Evolutionary conservation across 805 yeast genomes (phyloP).

Genomic region (Limtongozyma cylindracea): DNA sequence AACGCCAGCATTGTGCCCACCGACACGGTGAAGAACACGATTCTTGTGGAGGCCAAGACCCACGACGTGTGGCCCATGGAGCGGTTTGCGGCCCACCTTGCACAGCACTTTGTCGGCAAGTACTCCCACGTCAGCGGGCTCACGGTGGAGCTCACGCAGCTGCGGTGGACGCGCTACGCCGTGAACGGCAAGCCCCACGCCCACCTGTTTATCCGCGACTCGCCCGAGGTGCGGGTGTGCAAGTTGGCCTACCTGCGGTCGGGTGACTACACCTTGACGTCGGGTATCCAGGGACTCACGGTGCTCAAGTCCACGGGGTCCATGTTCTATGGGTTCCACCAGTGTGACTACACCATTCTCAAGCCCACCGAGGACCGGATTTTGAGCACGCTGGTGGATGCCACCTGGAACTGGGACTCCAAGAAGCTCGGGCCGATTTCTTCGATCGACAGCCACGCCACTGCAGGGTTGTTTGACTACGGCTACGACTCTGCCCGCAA

Average conservation of each 20-base stretch:
- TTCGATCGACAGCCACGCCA: slow-evolving; percentile 26
- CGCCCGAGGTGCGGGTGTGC: slow-evolving; percentile 55
- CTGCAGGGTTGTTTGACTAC: slow-evolving; percentile 35
- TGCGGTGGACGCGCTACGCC: slow-evolving; percentile 53
- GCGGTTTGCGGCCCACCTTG: slow-evolving; percentile 67
- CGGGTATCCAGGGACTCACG: slow-evolving; percentile 55
- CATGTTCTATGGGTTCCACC: slow-evolving; percentile 71
- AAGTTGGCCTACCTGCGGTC: slow-evolving; percentile 21
- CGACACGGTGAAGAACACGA: slow-evolving; percentile 80
- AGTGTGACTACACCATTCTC: slow-evolving; percentile 75
- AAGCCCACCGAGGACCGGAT: slow-evolving; percentile 67
- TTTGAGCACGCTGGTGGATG: slow-evolving; percentile 65
- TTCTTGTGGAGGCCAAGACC: slow-evolving; percentile 59
- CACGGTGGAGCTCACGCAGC: slow-evolving; percentile 40
- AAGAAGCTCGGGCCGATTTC: slow-evolving; percentile 19
- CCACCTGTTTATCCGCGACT: slow-evolving; percentile 71
- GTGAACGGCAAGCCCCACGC: slow-evolving; percentile 57
- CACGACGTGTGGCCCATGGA: slow-evolving; percentile 80
- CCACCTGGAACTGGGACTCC: slow-evolving; percentile 40
- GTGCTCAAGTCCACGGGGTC: slow-evolving; percentile 83
- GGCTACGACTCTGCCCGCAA: slow-evolving; percentile 37
- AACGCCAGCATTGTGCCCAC: slow-evolving; percentile 83
- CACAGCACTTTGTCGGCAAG: slow-evolving; percentile 53
- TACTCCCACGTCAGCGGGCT: slow-evolving; percentile 59
- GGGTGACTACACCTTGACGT: slow-evolving; percentile 29